Evolutionary conservation across 1,139 yeast species (phyloP).

Genomic region (Blastobotrys serpentis): DNA sequence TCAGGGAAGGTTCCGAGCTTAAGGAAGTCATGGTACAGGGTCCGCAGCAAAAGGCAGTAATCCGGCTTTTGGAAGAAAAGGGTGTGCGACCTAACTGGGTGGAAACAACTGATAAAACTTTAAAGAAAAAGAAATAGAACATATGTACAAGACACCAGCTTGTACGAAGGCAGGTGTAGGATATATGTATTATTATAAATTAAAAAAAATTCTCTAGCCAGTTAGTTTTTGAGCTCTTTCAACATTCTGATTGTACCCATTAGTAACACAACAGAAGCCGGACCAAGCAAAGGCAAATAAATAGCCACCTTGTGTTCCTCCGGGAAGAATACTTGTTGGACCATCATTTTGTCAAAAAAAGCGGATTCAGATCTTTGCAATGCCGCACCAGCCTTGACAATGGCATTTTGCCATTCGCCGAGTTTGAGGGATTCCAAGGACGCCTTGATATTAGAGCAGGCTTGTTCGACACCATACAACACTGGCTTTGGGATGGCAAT

Average conservation of each 20-base stretch:
- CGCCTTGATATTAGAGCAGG: conserved; percentile 41
- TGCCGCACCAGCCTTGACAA: conserved; percentile 55
- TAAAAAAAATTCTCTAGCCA: too few relatives aligned
- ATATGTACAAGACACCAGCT: neutral
- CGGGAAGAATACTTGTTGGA: conserved; percentile 91
- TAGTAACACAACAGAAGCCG: conserved; percentile 66
- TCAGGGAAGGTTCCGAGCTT: conserved; percentile 41
- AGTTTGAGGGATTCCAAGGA: conserved; percentile 37
- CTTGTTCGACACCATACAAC: conserved; percentile 45
- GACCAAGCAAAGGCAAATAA: conserved; percentile 85
- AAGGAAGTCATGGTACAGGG: conserved; percentile 86
- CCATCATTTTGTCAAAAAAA: conserved; percentile 91
- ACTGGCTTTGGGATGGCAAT: conserved; percentile 82
- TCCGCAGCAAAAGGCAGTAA: conserved; percentile 67
- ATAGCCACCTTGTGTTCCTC: conserved; percentile 94
- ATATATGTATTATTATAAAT: too few relatives aligned
- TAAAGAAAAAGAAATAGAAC: conserved; percentile 45
- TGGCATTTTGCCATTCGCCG: conserved; percentile 48
- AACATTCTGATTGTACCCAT: conserved; percentile 53
- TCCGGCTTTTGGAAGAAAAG: conserved; percentile 55
- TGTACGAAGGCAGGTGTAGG: too few relatives aligned
- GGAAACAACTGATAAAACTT: conserved; percentile 62
- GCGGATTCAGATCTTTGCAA: conserved; percentile 65
- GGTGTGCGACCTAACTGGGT: conserved; percentile 74
- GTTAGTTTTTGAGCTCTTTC: conserved; percentile 37